Conservation (phyloP, 345 rosid species). For the Citrus unshiu region DNA sequence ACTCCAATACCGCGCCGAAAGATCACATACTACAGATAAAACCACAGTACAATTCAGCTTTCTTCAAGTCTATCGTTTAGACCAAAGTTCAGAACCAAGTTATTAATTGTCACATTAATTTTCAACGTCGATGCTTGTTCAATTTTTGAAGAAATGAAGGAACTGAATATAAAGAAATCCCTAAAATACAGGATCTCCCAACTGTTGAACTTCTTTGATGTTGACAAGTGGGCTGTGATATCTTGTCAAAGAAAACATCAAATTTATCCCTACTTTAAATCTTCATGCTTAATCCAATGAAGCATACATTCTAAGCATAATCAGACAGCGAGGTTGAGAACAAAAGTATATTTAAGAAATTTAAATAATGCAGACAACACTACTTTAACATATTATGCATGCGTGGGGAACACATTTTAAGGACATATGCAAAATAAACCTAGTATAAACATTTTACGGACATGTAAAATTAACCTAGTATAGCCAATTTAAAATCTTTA, state of each 20-base stretch:
- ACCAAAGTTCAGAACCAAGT: not conserved
- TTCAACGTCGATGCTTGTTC: not conserved
- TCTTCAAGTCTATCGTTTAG: not conserved
- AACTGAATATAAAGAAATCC: not conserved
- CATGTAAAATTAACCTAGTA: not conserved
- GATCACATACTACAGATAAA: conserved; percentile 62
- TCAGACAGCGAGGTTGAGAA: not conserved
- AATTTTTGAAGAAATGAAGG: not conserved
- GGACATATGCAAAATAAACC: not conserved
- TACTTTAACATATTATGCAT: not conserved
- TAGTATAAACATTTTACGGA: not conserved
- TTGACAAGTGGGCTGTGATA: not conserved
- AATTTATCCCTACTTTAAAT: not conserved
- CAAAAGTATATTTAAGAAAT: not conserved
- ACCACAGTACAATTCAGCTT: conserved; percentile 6
- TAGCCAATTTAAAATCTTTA: not conserved
- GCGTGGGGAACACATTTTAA: not conserved
- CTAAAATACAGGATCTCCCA: not conserved
- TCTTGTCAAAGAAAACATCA: not conserved
- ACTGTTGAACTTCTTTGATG: not conserved
- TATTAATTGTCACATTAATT: not conserved
- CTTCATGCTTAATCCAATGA: not conserved
- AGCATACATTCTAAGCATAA: not conserved
- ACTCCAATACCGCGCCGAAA: conserved; percentile 93
- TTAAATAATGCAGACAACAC: not conserved